A percentile compares a stretch with the other conserved stretches of the same genome.
These are phyloP conservation scores for Phialemoniopsis sp. DNA, from an alignment of 2,329 filamentous ascomycete genomes.

Conservation along the genomic window DNA sequence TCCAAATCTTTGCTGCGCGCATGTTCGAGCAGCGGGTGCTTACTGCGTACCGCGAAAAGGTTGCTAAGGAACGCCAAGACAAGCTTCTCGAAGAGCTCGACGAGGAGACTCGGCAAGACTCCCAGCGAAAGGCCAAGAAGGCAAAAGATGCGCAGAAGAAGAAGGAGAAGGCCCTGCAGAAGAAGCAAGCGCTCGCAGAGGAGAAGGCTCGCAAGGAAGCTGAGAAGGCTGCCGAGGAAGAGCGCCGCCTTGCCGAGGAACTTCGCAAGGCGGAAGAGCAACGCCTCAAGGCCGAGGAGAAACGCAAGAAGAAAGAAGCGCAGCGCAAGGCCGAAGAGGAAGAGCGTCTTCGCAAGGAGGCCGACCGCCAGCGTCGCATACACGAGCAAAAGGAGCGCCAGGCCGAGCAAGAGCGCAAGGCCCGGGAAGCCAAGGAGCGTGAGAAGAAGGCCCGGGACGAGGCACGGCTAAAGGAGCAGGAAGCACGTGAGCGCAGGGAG, in stretches of 20 bases:
- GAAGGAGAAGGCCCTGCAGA: conserved; percentile 87
- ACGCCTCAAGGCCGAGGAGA: conserved; percentile 79
- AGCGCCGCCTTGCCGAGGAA: conserved; percentile 69
- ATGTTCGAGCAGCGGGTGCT: conserved; percentile 99
- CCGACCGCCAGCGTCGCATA: conserved; percentile 72
- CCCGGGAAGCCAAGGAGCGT: conserved; percentile 71
- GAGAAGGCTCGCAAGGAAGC: conserved; percentile 85
- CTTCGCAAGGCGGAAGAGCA: conserved; percentile 78
- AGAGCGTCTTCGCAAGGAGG: conserved; percentile 78
- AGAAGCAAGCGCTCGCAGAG: conserved; percentile 85
- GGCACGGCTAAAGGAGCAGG: conserved; percentile 73
- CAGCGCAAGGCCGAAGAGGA: conserved; percentile 90
- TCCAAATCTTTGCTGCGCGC: conserved; percentile 96
- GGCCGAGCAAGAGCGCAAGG: conserved; percentile 80
- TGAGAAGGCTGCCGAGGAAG: conserved; percentile 84
- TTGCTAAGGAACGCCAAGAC: conserved; percentile 85
- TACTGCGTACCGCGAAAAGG: conserved; percentile 96
- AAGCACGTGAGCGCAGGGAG: conserved; percentile 59
- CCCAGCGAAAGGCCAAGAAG: conserved; percentile 85
- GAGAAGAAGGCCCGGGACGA: conserved; percentile 86
- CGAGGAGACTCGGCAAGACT: conserved; percentile 73
- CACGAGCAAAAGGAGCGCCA: conserved; percentile 85
- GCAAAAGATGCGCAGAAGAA: conserved; percentile 91
- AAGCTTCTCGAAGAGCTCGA: conserved; percentile 88
- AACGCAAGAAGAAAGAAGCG: conserved; percentile 84